phyloP scores from a whole-genome alignment of 257 asterid genomes.

The Hygrophila difformis region DNA sequence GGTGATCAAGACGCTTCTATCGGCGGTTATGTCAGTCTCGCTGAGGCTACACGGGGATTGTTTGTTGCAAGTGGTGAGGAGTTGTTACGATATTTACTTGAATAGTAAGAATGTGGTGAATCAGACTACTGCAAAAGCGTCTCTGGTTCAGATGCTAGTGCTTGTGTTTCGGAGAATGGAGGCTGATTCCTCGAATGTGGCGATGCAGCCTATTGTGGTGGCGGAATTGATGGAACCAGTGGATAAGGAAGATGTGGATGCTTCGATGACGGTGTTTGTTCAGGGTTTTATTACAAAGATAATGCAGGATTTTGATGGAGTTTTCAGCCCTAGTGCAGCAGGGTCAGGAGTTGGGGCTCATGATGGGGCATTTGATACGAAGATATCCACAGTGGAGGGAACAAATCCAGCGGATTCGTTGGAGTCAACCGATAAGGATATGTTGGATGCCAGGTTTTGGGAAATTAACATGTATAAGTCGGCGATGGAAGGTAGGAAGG shows the following conservation, averaged over 20 bases:
- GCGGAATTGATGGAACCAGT: conserved; percentile 90
- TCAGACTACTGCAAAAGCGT: conserved; percentile 94
- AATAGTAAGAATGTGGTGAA: conserved; percentile 87
- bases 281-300: conserved; percentile 90
- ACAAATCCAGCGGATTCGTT: conserved; percentile 95
- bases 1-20: conserved; percentile 72
- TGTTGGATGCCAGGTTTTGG: conserved; percentile 99
- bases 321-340: conserved; percentile 48
- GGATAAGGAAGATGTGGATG: conserved; percentile 78
- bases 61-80: conserved; percentile 76
- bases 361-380: conserved; percentile 97
- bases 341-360: conserved; percentile 47
- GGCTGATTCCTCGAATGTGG: conserved; percentile 93
- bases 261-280: conserved; percentile 73
- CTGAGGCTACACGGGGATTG: conserved; percentile 89
- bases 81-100: conserved; percentile 79
- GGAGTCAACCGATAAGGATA: conserved; percentile 97
- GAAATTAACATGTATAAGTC: conserved; percentile 99
- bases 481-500: conserved; percentile 94
- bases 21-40: conserved; percentile 77
- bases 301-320: conserved; percentile 92
- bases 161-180: conserved; percentile 97
- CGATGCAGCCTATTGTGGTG: conserved; percentile 90
- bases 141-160: conserved; percentile 95
- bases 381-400: conserved; percentile 85